Evolutionary conservation across 352 stramenopile species (phyloP).

Genomic region (Pythium folliculosum): DNA sequence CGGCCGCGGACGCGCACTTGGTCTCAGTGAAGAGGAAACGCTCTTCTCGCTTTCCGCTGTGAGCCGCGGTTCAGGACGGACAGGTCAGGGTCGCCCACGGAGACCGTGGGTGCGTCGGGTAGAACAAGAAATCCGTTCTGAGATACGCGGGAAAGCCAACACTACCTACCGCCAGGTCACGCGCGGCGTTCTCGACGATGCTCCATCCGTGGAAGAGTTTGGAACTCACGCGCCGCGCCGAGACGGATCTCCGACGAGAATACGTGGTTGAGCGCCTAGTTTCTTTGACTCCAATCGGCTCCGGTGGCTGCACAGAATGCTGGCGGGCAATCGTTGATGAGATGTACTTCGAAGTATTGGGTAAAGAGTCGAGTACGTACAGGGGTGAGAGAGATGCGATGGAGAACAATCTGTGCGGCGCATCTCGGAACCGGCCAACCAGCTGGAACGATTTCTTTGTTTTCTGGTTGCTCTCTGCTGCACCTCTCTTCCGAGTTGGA

Average conservation of each 20-base stretch:
- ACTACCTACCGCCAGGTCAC: not conserved
- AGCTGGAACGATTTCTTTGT: constrained; percentile 1
- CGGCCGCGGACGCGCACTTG: too few species aligned
- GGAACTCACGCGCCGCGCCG: not conserved
- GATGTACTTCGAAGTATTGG: too few species aligned
- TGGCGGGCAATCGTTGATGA: not conserved
- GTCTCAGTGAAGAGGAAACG: not conserved
- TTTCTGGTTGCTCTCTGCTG: not conserved
- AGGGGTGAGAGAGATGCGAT: not conserved
- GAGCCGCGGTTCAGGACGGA: not conserved
- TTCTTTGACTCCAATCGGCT: not conserved
- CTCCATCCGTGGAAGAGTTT: not conserved
- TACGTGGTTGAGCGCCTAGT: not conserved
- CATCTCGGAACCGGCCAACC: not conserved
- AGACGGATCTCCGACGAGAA: not conserved
- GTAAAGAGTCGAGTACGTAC: not conserved
- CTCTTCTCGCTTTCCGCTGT: not conserved
- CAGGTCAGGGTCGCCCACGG: too few species aligned
- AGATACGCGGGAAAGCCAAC: not conserved
- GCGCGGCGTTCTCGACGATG: not conserved
- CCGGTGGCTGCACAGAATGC: too few species aligned
- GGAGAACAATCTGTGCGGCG: not conserved
- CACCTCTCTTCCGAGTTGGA: not conserved
- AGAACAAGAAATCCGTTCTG: constrained; percentile 1
- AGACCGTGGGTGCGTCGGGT: too few species aligned